Percentiles rank a stretch among this genome's conserved stretches.
Conservation (phyloP, 768 basidiomycete genomes). For the Paxillus rubicundulus region DNA sequence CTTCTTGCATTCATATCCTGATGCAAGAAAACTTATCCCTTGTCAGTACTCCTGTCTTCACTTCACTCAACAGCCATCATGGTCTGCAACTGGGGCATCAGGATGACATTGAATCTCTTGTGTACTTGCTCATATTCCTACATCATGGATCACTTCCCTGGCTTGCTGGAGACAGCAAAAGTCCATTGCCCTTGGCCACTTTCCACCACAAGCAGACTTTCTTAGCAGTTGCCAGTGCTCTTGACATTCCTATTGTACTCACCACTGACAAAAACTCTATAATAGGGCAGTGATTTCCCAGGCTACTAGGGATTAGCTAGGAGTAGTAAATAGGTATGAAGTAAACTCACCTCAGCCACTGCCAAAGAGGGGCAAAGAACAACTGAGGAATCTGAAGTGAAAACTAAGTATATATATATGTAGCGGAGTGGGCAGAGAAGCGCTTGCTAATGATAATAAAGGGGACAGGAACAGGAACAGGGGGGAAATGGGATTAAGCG, state of each 20-base stretch:
- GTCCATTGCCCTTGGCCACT: neutral
- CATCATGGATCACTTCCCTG: slow-evolving; percentile 1
- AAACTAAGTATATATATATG: too few relatives aligned
- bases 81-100: neutral
- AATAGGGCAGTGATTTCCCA: too few relatives aligned
- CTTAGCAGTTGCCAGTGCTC: neutral
- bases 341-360: too few relatives aligned
- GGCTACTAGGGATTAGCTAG: too few relatives aligned
- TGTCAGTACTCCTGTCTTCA: neutral
- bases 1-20: neutral
- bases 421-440: too few relatives aligned
- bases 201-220: neutral
- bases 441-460: too few relatives aligned
- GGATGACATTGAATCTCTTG: slow-evolving; percentile 1
- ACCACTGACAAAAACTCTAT: too few relatives aligned
- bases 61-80: neutral
- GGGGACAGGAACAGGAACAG: too few relatives aligned
- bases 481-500: too few relatives aligned
- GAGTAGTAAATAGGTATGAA: too few relatives aligned
- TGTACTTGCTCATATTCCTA: neutral
- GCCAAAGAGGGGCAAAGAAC: too few relatives aligned
- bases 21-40: neutral
- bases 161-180: neutral
- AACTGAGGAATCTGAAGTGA: too few relatives aligned
- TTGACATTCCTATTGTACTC: neutral